phyloP scores from a whole-genome alignment of 805 yeast genomes.

The Cyberlindnera misumaiensis region DNA sequence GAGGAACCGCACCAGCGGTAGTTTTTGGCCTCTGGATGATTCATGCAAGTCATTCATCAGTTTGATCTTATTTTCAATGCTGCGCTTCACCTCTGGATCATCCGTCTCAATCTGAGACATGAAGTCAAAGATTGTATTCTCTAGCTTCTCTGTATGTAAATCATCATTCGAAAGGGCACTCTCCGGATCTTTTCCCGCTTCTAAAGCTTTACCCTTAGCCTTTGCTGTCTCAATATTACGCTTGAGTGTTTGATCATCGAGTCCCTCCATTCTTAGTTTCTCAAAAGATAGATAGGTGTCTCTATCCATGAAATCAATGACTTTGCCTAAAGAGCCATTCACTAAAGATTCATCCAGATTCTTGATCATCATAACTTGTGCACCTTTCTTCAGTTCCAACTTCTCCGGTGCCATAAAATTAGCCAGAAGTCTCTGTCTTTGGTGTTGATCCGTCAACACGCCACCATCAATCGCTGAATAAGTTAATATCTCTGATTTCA shows the following conservation, averaged over 20 bases:
- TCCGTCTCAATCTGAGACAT: conserved; percentile 24
- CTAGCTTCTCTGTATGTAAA: conserved; percentile 22
- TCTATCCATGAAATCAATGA: conserved; percentile 50
- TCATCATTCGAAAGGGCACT: conserved; percentile 4
- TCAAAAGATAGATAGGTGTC: conserved; percentile 39
- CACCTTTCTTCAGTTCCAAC: conserved; percentile 55
- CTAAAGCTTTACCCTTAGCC: conserved; percentile 6
- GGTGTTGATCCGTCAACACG: conserved; percentile 30
- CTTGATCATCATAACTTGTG: conserved; percentile 80
- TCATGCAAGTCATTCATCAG: conserved; percentile 36
- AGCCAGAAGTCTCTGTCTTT: conserved; percentile 38
- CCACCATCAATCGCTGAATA: conserved; percentile 57
- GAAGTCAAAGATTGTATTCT: conserved; percentile 46
- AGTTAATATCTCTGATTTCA: conserved; percentile 37
- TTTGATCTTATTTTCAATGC: conserved; percentile 41
- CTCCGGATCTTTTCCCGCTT: not conserved
- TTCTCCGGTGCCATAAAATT: conserved; percentile 58
- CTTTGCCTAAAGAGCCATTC: conserved; percentile 72
- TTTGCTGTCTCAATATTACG: conserved; percentile 15
- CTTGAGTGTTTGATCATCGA: conserved; percentile 20
- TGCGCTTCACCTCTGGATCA: conserved; percentile 23
- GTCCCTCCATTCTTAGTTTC: conserved; percentile 17
- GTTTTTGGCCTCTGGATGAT: conserved; percentile 38
- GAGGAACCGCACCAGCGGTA: conserved; percentile 76
- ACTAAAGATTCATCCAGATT: conserved; percentile 67